Base-by-base conservation (phyloP, 2,329 filamentous ascomycete species). In the Monilinia polystroma region DNA sequence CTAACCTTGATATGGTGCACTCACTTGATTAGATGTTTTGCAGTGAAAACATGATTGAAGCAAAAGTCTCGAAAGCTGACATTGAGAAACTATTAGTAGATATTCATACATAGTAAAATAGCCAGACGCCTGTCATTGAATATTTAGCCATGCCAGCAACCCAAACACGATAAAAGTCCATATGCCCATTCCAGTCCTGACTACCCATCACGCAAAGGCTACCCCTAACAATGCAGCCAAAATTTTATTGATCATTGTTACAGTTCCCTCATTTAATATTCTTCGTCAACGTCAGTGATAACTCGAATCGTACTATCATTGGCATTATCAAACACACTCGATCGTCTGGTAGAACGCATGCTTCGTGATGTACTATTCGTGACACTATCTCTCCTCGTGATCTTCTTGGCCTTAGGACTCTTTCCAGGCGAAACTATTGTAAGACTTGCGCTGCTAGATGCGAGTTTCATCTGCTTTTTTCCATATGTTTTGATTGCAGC, bases 401-500 rank as follows among this genome's bases (percentile, higher is more conserved):
- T 47, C 20, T 62, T 64, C 65, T 65, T 68, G 55, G 49, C 64
- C 29, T 66, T 67, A 20, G 47, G 45, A 35, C 58, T 66, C n/a
- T 49, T 60, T 12, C 70, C 70, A 4, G 63, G 52, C 14, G 68
- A 67, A 35, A 75, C 66, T 29, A 73, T 64, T 10, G 70, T 71
- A 56, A 74, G 63, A 66, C 69, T 73, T 16, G 72, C 72, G 18
- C 71, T 73, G 43, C 69, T 69, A 1, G 73, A 70, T 0, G 72
- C 68, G 3, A 71, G 23, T 63, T 70, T 72, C 57, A 64, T 72
- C 57, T 73, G 68, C 29, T 66, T 51, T 41, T 70, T 72, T n/a
- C 72, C 71, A 60, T 72, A 75, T 16, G 68, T 71, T 66, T 73
- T 73, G 16, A 74, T n/a, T 23, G 70, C 52, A n/a, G 66, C 73